Percentiles rank a stretch among this genome's conserved stretches.
These are phyloP conservation scores for Chalciporus chontae DNA, from an alignment of 768 basidiomycete species.

Conservation along the genomic window DNA sequence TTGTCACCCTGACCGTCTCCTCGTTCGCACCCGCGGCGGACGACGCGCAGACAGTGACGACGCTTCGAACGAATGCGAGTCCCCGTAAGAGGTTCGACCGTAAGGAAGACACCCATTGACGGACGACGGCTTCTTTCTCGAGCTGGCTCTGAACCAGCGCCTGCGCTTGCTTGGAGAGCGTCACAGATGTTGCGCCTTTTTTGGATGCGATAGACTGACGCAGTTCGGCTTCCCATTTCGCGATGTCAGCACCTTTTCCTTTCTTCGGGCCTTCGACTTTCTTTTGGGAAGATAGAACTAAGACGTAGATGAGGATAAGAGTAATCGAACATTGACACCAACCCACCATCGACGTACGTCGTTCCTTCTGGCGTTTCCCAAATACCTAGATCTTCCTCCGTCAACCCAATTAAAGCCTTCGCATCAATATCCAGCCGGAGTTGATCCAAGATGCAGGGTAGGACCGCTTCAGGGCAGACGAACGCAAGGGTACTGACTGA, in stretches of 20 bases:
- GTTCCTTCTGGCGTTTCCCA: conserved; percentile 86
- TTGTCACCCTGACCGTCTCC: conserved; percentile 41
- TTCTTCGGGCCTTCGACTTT: conserved; percentile 51
- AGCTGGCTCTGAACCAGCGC: conserved; percentile 82
- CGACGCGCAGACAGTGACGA: conserved; percentile 45
- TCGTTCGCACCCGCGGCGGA: background rate
- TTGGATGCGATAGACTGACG: conserved; percentile 81
- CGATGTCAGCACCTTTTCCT: conserved; percentile 85
- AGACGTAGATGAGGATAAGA: background rate
- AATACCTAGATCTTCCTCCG: conserved; percentile 72
- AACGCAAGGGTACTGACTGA: conserved; percentile 78
- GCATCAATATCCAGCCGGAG: conserved; percentile 64
- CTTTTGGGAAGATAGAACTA: conserved; percentile 66
- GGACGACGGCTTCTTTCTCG: conserved; percentile 69
- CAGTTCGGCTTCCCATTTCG: conserved; percentile 95
- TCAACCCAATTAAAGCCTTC: conserved; percentile 54
- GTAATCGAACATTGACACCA: background rate
- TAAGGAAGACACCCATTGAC: conserved; percentile 53
- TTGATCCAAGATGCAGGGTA: conserved; percentile 70
- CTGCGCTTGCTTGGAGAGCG: conserved; percentile 81
- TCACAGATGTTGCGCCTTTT: conserved; percentile 50
- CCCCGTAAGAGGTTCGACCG: conserved; percentile 61
- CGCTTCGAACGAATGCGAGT: conserved; percentile 60
- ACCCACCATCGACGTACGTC: conserved; percentile 71
- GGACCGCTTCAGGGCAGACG: conserved; percentile 63